A percentile compares a stretch with the other conserved stretches of the same genome.
phyloP scores from a whole-genome alignment of 192 early-diverging fungal species.

The Coemansia sp. region DNA sequence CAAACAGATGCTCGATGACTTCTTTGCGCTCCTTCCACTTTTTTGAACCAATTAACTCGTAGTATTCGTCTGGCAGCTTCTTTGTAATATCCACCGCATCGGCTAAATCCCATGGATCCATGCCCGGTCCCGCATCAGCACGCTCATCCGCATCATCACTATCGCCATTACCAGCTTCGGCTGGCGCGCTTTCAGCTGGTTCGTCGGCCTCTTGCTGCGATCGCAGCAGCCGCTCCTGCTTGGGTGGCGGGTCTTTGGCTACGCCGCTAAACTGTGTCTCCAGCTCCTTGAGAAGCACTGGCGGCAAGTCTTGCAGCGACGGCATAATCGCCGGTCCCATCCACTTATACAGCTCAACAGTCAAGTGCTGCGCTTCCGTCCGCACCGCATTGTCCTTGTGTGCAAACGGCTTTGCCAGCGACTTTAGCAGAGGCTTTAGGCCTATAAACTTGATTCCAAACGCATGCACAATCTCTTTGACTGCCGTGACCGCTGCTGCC shows the following conservation, averaged over 20 bases:
- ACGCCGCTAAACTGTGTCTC: constrained; percentile 77
- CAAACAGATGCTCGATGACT: constrained; percentile 72
- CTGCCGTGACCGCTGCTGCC: constrained; percentile 63
- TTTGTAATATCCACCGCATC: constrained; percentile 90
- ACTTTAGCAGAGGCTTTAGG: constrained; percentile 84
- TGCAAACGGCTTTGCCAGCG: constrained; percentile 84
- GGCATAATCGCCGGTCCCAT: constrained; percentile 78
- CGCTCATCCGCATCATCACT: constrained; percentile 30
- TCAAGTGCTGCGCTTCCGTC: constrained; percentile 73
- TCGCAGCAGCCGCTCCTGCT: constrained; percentile 70
- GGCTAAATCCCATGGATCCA: constrained; percentile 78
- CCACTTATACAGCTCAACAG: constrained; percentile 92
- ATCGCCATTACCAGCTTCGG: constrained; percentile 4
- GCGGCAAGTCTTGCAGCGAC: constrained; percentile 84
- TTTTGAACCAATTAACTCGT: constrained; percentile 60
- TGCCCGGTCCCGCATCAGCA: constrained; percentile 46
- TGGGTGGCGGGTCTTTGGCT: constrained; percentile 59
- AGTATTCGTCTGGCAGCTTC: constrained; percentile 82
- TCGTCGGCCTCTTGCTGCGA: constrained; percentile 72
- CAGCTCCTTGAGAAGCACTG: constrained; percentile 92
- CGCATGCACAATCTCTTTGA: constrained; percentile 63
- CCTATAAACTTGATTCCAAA: constrained; percentile 81
- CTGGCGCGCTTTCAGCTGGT: constrained; percentile 37
- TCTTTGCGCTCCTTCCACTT: constrained; percentile 99
- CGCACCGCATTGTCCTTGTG: constrained; percentile 93